These are phyloP conservation scores for Chlorella sorokiniana DNA, from an alignment of 139 green algal genomes.

Conservation along the genomic window DNA sequence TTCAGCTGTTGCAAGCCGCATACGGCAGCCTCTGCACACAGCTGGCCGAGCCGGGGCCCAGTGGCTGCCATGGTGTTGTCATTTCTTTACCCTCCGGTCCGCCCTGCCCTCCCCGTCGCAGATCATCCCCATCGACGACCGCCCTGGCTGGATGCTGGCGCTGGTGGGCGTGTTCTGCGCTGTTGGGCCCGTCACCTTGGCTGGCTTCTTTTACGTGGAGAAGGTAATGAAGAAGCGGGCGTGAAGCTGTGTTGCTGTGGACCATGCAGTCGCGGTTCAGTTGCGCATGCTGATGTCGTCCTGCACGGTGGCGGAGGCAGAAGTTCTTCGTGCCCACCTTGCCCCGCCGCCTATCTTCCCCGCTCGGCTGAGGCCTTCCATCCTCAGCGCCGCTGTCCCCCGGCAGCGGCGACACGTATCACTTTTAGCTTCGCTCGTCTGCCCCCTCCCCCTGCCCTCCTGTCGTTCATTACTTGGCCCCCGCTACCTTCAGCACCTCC, in stretches of 20 bases:
- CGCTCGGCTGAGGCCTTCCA: too few relatives aligned
- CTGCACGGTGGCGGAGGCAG: too few relatives aligned
- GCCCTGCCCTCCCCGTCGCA: background rate
- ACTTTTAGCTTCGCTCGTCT: too few relatives aligned
- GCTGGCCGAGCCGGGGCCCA: too few relatives aligned
- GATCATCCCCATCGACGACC: constrained; percentile 36
- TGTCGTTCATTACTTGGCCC: background rate
- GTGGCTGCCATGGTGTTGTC: too few relatives aligned
- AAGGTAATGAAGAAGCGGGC: constrained; percentile 29
- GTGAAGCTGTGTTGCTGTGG: background rate
- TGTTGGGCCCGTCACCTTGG: constrained; percentile 33
- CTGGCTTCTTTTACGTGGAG: constrained; percentile 32
- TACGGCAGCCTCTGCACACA: too few relatives aligned
- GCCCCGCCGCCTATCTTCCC: too few relatives aligned
- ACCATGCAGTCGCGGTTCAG: background rate
- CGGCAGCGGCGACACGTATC: too few relatives aligned
- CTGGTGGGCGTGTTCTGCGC: constrained; percentile 13
- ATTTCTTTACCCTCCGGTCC: background rate
- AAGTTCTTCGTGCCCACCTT: too few relatives aligned
- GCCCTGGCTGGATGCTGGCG: constrained; percentile 36
- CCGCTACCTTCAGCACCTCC: background rate
- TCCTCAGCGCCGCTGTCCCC: too few relatives aligned
- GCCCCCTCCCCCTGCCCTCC: background rate
- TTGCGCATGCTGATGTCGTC: background rate
- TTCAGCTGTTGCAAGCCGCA: too few relatives aligned